Evolutionary conservation across 306 rosid genomes (phyloP), one percentile per base, ranked within the genome.

Genomic region (Prosopis cineraria): DNA sequence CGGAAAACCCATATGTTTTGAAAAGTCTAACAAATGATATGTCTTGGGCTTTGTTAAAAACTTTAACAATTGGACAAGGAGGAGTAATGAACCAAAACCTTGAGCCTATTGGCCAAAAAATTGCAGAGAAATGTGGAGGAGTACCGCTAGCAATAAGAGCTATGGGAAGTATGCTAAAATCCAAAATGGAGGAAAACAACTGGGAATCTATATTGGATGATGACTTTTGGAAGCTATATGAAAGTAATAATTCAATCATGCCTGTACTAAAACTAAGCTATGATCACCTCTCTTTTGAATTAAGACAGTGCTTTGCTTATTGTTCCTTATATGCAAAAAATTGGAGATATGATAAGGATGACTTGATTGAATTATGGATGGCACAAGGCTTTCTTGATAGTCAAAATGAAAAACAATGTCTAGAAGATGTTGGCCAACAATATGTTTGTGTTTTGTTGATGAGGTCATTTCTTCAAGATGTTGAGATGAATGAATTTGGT

Each of bases 111-210:
- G 50, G 77, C 3, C 20, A 53, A 13, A 34, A 52, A 16, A 72
- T 72, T 33, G 77, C 66, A 5, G 17, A 34, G 7, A 72, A 55
- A 16, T 72, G 77, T 53, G 6, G 5, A 3, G 77, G 77, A 11
- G 50, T 52, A 12, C 77, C 77, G 1, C 66, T 72, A 5, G 77
- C 77, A 1, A n/a, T 72, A 52, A 34, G 8, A 40, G 10, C 36
- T 2, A 24, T 41, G 1, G 55, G 55, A 12, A 7, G 73, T 13
- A 13, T 68, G 11, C 6, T 68, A 24, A n/a, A 16, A 25, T 22
- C 36, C 2, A 11, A 7, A 68, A 22, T 7, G 1, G 0, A 24
- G 12, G 73, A 68, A 40, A 41, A n/a, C 41, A 53, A 41, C 0
- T 68, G 73, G 73, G 1, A 41, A 8, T 3, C 1, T 24, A 1